Conservation (phyloP, 371 early-diverging fungal species). For the Apophysomyces variabilis region DNA sequence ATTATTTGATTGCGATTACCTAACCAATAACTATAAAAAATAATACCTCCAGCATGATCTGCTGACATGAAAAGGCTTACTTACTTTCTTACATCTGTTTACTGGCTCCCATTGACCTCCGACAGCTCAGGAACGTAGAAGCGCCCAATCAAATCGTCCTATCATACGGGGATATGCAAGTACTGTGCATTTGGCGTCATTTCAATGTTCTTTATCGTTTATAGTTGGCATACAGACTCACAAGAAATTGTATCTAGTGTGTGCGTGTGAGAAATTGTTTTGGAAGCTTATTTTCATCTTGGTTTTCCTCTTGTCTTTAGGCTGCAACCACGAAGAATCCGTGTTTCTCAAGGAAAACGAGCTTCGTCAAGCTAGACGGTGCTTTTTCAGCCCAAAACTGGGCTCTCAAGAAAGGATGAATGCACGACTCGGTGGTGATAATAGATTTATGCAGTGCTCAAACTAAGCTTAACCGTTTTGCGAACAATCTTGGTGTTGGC, state of each 20-base stretch:
- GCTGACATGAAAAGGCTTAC: not conserved
- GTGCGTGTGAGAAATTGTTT: not conserved
- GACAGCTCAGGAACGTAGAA: not conserved
- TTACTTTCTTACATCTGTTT: not conserved
- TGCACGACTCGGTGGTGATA: too few species aligned
- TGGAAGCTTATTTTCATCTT: too few species aligned
- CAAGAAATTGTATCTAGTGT: not conserved
- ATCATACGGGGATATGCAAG: slow-evolving; percentile 1
- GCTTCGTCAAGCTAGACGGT: too few species aligned
- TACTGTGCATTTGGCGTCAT: not conserved
- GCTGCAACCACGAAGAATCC: too few species aligned
- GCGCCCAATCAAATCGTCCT: not conserved
- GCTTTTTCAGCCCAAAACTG: too few species aligned
- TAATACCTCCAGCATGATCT: not conserved
- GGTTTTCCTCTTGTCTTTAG: too few species aligned
- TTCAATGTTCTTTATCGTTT: not conserved
- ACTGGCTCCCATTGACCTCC: not conserved
- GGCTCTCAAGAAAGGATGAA: too few species aligned
- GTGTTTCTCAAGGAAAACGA: too few species aligned
- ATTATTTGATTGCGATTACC: not conserved
- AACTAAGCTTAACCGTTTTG: too few species aligned
- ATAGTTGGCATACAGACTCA: not conserved
- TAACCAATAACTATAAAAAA: not conserved
- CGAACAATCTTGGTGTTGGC: too few species aligned
- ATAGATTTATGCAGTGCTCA: too few species aligned